These are phyloP conservation scores for Alternaria incomplexa DNA, from an alignment of 2,329 filamentous ascomycete species.

Conservation along the genomic window DNA sequence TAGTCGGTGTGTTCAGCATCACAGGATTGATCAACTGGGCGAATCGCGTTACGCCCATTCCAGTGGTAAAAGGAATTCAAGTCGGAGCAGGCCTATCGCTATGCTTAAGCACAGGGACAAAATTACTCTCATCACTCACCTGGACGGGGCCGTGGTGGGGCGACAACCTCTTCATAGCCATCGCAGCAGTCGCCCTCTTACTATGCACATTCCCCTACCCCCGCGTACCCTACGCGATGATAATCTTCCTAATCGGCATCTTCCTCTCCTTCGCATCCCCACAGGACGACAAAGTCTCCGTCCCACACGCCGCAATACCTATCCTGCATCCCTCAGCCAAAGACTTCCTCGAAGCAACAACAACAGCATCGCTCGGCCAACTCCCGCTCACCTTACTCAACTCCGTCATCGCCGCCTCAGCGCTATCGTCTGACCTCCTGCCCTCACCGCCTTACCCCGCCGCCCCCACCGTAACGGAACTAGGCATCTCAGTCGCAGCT, in stretches of 20 bases:
- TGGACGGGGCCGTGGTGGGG: constrained; percentile 71
- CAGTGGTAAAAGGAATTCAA: constrained; percentile 93
- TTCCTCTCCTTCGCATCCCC: constrained; percentile 63
- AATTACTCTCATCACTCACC: constrained; percentile 69
- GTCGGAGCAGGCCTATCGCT: constrained; percentile 87
- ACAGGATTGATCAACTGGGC: constrained; percentile 81
- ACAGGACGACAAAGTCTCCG: constrained; percentile 9
- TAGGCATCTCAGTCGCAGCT: constrained; percentile 79
- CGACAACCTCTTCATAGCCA: constrained; percentile 80
- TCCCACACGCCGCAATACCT: constrained; percentile 62
- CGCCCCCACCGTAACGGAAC: constrained; percentile 73
- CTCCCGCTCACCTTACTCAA: constrained; percentile 91
- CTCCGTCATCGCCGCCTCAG: constrained; percentile 85
- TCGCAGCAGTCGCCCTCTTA: constrained; percentile 75
- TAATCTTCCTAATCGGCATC: constrained; percentile 73
- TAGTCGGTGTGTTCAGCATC: constrained; percentile 76
- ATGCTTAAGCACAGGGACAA: constrained; percentile 73
- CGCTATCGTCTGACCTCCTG: constrained; percentile 78
- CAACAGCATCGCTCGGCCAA: constrained; percentile 79
- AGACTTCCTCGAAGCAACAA: constrained; percentile 61
- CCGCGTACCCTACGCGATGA: constrained; percentile 77
- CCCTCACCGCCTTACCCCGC: constrained; percentile 63
- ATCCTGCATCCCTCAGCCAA: constrained; percentile 52
- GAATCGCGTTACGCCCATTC: constrained; percentile 76
- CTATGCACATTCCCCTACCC: constrained; percentile 69